Evolutionary conservation across 768 basidiomycete species (phyloP), one percentile per base, ranked within the genome.

Genomic region (Grammothele lineata): DNA sequence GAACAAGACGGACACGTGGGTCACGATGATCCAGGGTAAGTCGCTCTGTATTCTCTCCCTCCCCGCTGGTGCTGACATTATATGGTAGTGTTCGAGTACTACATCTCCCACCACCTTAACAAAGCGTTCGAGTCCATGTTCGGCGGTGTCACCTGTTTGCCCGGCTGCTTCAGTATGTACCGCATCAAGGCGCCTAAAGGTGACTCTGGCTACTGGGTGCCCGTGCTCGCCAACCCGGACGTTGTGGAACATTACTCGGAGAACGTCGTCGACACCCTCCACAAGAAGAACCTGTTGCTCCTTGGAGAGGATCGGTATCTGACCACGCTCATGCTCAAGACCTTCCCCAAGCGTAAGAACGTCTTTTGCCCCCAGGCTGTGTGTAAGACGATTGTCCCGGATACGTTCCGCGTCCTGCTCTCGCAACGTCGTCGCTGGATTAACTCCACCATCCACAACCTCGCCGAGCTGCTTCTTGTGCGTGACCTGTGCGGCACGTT

Each of bases 111-210:
- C 64, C 95, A 98, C 66, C 79, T 94, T 77, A 95, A 92, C 32
- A 99, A 99, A 74, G 95, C 95, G 3, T 98, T 98, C 74, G 96
- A 99, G 70, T 92, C 94, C 3, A 94, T 95, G 85, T 98, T 98
- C 59, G 96, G 96, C 61, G 93, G 95, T 76, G 96, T 99, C 6
- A 98, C 96, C 46, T 99, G 96, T 79, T 76, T 99, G 55, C 96
- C 96, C 19, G 96, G 96, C 55, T 99, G 96, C 73, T 99, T 99
- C 80, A 91, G 86, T 57, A 98, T 97, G 95, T 98, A 98, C 71
- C 85, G 96, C 56, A 93, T 97, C 81, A 99, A 98, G 71, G 89
- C 94, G 14, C 94, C 94, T n/a, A 99, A 98, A 68, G 93, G 92
- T 38, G 85, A 87, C 49, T 80, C 80, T 38, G 94, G 93, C 14